phyloP scores from a whole-genome alignment of 2,329 filamentous ascomycete species.

The Diaporthe sp. region DNA sequence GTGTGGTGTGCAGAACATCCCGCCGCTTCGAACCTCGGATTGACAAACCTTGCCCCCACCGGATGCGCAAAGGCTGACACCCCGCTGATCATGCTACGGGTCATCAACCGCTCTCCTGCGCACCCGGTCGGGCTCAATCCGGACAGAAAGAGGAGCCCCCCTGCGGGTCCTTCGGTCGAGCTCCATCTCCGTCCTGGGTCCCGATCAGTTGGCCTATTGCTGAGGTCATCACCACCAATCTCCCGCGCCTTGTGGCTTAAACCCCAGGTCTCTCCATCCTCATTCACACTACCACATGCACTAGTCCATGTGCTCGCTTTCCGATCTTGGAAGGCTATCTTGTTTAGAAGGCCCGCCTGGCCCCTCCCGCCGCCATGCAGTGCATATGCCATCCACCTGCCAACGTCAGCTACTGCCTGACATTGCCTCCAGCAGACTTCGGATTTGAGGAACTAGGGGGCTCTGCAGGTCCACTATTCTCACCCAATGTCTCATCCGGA shows the following conservation, averaged over 20 bases:
- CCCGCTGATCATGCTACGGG: slow-evolving; percentile 7
- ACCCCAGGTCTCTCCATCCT: neutral
- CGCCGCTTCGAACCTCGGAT: neutral
- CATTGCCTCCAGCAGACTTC: neutral
- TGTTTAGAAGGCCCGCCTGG: neutral
- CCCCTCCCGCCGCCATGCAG: neutral
- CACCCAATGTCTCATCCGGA: slow-evolving; percentile 5
- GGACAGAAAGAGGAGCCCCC: slow-evolving; percentile 8
- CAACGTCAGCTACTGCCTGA: neutral
- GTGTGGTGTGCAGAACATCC: neutral
- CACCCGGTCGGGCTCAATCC: neutral
- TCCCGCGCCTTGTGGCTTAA: neutral
- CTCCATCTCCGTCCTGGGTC: slow-evolving; percentile 2
- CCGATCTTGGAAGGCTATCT: neutral
- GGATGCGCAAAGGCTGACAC: slow-evolving; percentile 5
- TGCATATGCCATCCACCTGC: slow-evolving; percentile 9
- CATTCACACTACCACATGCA: neutral
- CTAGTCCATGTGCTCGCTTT: neutral
- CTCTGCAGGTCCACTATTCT: neutral
- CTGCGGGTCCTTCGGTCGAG: neutral
- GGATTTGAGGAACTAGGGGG: neutral
- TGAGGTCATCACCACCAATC: neutral
- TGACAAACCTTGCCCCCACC: slow-evolving; percentile 18
- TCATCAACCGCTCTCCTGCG: neutral
- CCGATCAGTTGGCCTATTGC: neutral